Base-by-base conservation (phyloP, 179 eudicot species). In the Amaranthus tricolor region DNA sequence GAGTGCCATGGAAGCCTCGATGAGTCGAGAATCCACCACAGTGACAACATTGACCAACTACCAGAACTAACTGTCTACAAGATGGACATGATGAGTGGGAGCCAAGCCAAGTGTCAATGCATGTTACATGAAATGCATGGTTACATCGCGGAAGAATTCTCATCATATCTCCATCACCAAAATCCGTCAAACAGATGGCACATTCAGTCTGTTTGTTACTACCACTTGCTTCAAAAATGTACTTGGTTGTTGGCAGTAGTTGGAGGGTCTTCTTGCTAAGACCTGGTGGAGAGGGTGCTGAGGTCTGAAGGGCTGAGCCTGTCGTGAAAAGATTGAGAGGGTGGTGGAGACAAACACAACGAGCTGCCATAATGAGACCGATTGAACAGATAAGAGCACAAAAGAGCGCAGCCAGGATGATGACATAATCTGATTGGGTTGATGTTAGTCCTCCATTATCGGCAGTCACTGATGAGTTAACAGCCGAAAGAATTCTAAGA, bases 21-120 rank as follows among this genome's bases (percentile, higher is more conserved):
- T 70, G 66, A 57, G 77, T 79, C 54, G 79, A 70, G 68, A 40
- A 68, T 20, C 85, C 87, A 43, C 85, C 84, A 80, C 84, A 85
- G 50, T 69, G 78, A 69, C 59, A 75, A 71, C 88, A 85, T 62
- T 72, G 75, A 57, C 84, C 64, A 56, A 72, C 81, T 48, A 73
- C 67, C 60, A 80, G 66, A 60, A 85, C 84, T 77, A 80, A 68
- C 80, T 80, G 82, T 52, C 86, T 76, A 70, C 88, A 85, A 5
- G 86, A 85, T 12, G 86, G 86, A 79, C 88, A 85, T 0, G 88
- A 83, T 5, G 84, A 85, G 55, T 81, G 82, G 6, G 81, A 76
- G 31, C 73, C 70, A 63, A 85, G 88, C 88, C 88, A 85, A 14
- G 60, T 74, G 62, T 85, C 88, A 43, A 83, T 78, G 66, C 88